These are phyloP conservation scores for Adansonia grandidieri DNA, from an alignment of 441 rosid genomes.

Conservation along the genomic window DNA sequence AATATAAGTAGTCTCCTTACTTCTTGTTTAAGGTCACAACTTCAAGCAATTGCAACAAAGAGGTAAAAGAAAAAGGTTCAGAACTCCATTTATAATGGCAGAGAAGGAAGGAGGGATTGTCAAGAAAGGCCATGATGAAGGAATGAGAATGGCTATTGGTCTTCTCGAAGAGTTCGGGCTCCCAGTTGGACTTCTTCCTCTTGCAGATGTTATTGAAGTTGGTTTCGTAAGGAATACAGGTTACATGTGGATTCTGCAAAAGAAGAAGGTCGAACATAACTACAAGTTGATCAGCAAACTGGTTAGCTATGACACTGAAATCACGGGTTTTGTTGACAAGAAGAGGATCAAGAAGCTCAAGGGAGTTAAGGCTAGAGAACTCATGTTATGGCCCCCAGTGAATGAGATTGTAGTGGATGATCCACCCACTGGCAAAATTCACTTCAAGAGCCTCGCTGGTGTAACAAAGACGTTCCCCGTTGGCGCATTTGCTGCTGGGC, in stretches of 20 bases:
- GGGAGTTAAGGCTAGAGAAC: constrained; percentile 69
- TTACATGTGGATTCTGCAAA: constrained; percentile 62
- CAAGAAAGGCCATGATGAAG: constrained; percentile 58
- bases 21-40: constrained; percentile 1
- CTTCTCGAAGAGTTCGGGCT: constrained; percentile 60
- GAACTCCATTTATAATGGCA: constrained; percentile 39
- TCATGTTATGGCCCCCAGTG: constrained; percentile 59
- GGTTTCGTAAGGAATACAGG: constrained; percentile 53
- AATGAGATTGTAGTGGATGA: constrained; percentile 49
- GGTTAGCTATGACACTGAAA: constrained; percentile 55
- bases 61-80: constrained; percentile 16
- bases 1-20: constrained; percentile 26
- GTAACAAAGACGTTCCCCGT: constrained; percentile 63
- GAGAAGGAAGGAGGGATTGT: constrained; percentile 56
- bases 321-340: constrained; percentile 49
- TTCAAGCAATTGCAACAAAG: constrained; percentile 13
- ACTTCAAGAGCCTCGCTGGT: constrained; percentile 70
- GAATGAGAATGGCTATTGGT: constrained; percentile 46
- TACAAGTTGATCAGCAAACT: constrained; percentile 62
- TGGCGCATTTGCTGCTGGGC: constrained; percentile 64
- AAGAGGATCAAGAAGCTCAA: constrained; percentile 59
- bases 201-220: constrained; percentile 52
- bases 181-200: constrained; percentile 62
- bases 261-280: constrained; percentile 52
- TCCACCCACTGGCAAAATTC: constrained; percentile 52